phyloP scores from a whole-genome alignment of 2,329 filamentous ascomycete genomes.

The Trichoderma sp. region DNA sequence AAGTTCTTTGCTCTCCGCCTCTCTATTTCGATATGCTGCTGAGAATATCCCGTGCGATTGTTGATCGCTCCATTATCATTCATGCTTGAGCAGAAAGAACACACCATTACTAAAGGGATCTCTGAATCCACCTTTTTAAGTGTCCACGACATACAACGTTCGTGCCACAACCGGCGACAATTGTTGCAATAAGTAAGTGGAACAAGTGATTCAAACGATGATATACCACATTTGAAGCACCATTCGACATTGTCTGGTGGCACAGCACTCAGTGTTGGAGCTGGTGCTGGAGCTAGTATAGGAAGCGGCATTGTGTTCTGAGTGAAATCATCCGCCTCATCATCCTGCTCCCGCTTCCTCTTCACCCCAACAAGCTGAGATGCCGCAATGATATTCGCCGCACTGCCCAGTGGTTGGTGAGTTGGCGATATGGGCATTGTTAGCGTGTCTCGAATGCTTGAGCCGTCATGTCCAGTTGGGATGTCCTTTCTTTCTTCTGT shows the following conservation, averaged over 20 bases:
- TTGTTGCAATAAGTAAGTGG: constrained; percentile 23
- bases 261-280: not conserved
- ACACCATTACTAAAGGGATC: constrained; percentile 20
- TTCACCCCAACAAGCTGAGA: constrained; percentile 24
- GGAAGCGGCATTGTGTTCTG: constrained; percentile 34
- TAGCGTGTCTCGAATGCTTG: constrained; percentile 13
- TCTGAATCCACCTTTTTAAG: constrained; percentile 8
- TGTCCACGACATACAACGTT: constrained; percentile 23
- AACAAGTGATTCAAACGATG: not conserved
- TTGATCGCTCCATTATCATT: not conserved
- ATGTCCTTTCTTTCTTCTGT: not conserved
- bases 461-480: not conserved
- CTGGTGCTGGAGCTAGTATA: constrained; percentile 8
- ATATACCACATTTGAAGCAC: constrained; percentile 24
- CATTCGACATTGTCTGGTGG: not conserved
- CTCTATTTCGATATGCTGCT: constrained; percentile 30
- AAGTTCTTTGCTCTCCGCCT: constrained; percentile 33
- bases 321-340: constrained; percentile 29
- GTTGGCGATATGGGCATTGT: constrained; percentile 8
- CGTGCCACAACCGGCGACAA: constrained; percentile 29
- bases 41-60: not conserved
- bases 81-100: constrained; percentile 22
- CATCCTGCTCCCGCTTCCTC: constrained; percentile 29
- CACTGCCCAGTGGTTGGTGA: not conserved
- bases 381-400: not conserved